Base-by-base conservation (phyloP, 2,329 filamentous ascomycete species). In the Aspergillus ochraceus region DNA sequence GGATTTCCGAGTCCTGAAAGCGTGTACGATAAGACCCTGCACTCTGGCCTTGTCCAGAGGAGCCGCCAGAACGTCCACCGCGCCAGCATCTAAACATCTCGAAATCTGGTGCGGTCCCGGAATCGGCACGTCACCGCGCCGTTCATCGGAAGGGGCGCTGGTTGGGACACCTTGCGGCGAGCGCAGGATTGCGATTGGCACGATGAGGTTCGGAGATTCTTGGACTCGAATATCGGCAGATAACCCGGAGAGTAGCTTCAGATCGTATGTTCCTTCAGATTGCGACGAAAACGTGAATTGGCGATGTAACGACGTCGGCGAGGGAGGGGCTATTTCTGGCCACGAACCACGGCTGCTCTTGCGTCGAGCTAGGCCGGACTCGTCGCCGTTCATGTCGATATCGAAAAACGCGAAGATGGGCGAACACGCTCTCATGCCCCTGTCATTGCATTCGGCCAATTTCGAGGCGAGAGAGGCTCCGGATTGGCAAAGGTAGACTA, bases 51-150 rank as follows among this genome's bases (percentile, higher is more conserved):
- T 82, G 62, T 89, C 87, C 45, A 98, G 76, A 1, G 94, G 94
- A 68, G 89, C 92, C 26, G 88, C 86, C 64, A 97, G 83, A 52
- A 97, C 91, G 75, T 98, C 94, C 30, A 90, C 83, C 11, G 94
- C 94, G 39, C 95, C 95, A 4, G 90, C 86, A 70, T 97, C 92
- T 24, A 98, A 79, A 71, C 92, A 97, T 68, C 83, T 86, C 66
- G 88, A 85, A 61, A 93, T 81, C 54, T 83, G 77, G 49, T 80
- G 77, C 12, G 81, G 80, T 60, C 86, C 81, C 9, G 79, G 60
- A 74, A 20, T 78, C 71, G 55, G 72, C 73, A 51, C 49, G 52
- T 56, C 62, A 73, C 70, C 29, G 65, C 58, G 63, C 63, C 58
- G 62, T 55, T 60, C 64, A 61, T 60, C 60, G 57, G 54, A 58